Evolutionary conservation across 352 stramenopile genomes (phyloP), one percentile per base, ranked within the genome.

Genomic region (Pythium phragmitis): DNA sequence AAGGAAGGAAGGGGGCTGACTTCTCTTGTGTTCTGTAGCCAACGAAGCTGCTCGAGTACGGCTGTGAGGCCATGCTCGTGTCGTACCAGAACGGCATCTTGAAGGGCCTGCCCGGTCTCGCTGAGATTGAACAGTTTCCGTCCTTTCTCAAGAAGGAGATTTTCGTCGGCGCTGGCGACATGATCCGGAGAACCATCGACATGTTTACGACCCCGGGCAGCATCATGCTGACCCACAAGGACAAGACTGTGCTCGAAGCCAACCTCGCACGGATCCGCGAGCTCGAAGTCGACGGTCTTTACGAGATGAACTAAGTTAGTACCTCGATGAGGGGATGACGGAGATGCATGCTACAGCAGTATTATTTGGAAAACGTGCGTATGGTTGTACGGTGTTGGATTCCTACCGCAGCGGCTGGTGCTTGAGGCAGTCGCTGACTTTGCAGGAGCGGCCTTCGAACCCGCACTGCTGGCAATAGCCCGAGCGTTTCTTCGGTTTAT

Each of bases 131-230:
- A 53, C 78, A 80, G 51, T 84, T 98, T 60, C 91, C 89, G 41
- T 96, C 92, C 21, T 98, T 98, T 70, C 68, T 98, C 17, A 92
- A 89, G 66, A 85, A 96, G 63, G 92, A 98, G 70, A 91, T 97
- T 65, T 87, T 93, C 48, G 79, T 96, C 17, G 75, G 85, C 30
- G 68, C 85, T 16, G 95, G 92, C 17, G 86, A 94, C 57, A 72
- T 79, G 41, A 76, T 99, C 49, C 70, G 82, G 58, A 92, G 88
- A 61, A 99, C 96, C 4, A 84, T 97, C 48, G 93, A 98, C 63
- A 98, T 98, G 83, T 95, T 96, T 72, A 97, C 89, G 57, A 97
- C 97, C 51, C 90, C 89, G 7, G 96, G 96, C 42, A 98, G 94
- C 80, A 94, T 98, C 58, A 94, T 98, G 72, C 76, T 99, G 13